These are phyloP conservation scores for Colletotrichum coccodes DNA, from an alignment of 2,329 filamentous ascomycete species.

Conservation along the genomic window DNA sequence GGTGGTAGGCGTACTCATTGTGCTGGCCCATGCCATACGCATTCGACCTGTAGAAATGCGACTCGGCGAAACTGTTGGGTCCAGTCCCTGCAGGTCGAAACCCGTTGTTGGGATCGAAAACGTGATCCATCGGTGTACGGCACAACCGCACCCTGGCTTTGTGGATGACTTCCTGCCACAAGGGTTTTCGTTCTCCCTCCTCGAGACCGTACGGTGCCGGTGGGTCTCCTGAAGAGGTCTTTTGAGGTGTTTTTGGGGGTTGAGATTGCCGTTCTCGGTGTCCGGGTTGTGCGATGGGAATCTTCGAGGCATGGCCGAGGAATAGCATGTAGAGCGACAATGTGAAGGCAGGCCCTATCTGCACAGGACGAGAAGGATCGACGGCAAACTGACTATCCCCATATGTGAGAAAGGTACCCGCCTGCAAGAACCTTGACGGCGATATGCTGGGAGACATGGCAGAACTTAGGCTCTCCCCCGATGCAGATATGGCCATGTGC, in stretches of 20 bases:
- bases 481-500: constrained; percentile 93
- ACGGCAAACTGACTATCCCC: constrained; percentile 86
- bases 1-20: constrained; percentile 77
- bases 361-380: constrained; percentile 70
- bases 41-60: constrained; percentile 6
- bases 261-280: background rate
- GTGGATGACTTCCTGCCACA: constrained; percentile 97
- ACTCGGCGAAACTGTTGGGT: background rate
- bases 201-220: constrained; percentile 56
- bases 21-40: constrained; percentile 37
- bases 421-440: constrained; percentile 89
- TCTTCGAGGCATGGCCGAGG: constrained; percentile 70
- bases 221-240: background rate
- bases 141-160: constrained; percentile 87
- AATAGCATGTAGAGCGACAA: constrained; percentile 97
- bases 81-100: constrained; percentile 37
- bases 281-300: background rate
- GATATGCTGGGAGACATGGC: constrained; percentile 85
- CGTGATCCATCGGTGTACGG: constrained; percentile 67
- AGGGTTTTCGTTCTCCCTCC: constrained; percentile 71
- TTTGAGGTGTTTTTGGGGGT: background rate
- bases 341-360: constrained; percentile 88
- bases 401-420: constrained; percentile 88
- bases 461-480: constrained; percentile 86
- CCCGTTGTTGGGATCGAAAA: constrained; percentile 53